Evolutionary conservation across 2,329 filamentous ascomycete genomes (phyloP).

Genomic region (Trichoderma sp.): DNA sequence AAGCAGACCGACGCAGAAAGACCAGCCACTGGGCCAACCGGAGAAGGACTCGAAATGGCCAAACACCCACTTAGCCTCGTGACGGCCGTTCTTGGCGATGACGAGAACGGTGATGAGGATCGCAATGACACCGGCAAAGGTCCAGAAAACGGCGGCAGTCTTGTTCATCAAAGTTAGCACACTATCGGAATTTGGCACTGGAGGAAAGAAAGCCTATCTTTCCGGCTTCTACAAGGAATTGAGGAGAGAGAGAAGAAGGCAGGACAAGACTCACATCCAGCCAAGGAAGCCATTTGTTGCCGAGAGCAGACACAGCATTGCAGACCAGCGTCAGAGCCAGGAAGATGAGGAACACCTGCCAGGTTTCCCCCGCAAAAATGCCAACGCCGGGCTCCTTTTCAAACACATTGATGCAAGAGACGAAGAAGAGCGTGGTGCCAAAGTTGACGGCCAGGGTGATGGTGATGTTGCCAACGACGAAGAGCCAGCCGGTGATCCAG

Average conservation of each 20-base stretch:
- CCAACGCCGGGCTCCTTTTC: conserved; percentile 41
- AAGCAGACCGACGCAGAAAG: conserved; percentile 68
- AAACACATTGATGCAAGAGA: conserved; percentile 56
- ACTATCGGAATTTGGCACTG: neutral
- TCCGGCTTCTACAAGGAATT: neutral
- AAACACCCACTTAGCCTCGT: conserved; percentile 60
- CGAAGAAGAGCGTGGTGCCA: conserved; percentile 65
- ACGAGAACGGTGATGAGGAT: conserved; percentile 61
- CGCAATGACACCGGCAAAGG: conserved; percentile 66
- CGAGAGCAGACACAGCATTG: conserved; percentile 63
- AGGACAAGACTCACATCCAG: conserved; percentile 59
- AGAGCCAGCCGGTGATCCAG: conserved; percentile 74
- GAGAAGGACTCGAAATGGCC: conserved; percentile 65
- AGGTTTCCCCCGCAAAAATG: conserved; percentile 49
- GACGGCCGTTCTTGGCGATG: conserved; percentile 66
- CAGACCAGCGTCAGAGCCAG: conserved; percentile 63
- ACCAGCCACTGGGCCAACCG: conserved; percentile 69
- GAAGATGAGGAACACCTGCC: conserved; percentile 70
- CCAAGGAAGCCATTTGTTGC: conserved; percentile 63
- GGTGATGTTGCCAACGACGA: conserved; percentile 75
- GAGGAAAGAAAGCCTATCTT: conserved; percentile 12
- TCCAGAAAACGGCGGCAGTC: conserved; percentile 73
- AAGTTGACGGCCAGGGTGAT: conserved; percentile 83
- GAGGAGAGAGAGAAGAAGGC: neutral
- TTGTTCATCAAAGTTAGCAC: conserved; percentile 28